Evolutionary conservation across 2,329 filamentous ascomycete species (phyloP).

Genomic region (Aspergillus japonicus): DNA sequence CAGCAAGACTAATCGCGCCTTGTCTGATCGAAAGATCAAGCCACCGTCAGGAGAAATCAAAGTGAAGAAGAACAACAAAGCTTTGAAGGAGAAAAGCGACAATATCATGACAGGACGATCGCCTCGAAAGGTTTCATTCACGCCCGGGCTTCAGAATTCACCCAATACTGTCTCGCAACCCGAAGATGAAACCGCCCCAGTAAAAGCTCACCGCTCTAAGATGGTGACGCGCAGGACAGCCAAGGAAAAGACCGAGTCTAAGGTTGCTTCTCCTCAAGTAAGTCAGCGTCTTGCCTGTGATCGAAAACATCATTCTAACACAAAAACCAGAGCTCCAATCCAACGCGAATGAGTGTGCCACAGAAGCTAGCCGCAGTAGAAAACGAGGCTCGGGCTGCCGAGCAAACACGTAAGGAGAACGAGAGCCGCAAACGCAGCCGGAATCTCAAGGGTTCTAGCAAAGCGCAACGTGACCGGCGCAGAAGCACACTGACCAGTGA

Average conservation of each 20-base stretch:
- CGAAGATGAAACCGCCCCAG: conserved; percentile 35
- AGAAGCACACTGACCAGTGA: conserved; percentile 48
- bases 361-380: conserved; percentile 47
- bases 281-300: conserved; percentile 8
- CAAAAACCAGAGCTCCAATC: conserved; percentile 11
- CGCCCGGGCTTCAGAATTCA: conserved; percentile 31
- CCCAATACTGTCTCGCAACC: conserved; percentile 26
- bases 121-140: conserved; percentile 41
- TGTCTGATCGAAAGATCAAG: not conserved
- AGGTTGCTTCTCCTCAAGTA: conserved; percentile 30
- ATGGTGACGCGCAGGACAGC: conserved; percentile 30
- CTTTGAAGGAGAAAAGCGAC: conserved; percentile 37
- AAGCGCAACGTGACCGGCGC: conserved; percentile 33
- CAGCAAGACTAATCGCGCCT: not conserved
- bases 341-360: conserved; percentile 33
- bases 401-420: conserved; percentile 32
- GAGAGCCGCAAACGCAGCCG: conserved; percentile 39
- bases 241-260: conserved; percentile 28
- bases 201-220: conserved; percentile 35
- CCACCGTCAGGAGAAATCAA: conserved; percentile 10
- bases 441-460: conserved; percentile 27
- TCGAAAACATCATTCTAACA: not conserved
- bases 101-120: conserved; percentile 34
- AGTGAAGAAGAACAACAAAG: conserved; percentile 26
- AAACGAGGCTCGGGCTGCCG: conserved; percentile 43